phyloP scores from a whole-genome alignment of 257 asterid genomes.

The Sherardia arvensis region DNA sequence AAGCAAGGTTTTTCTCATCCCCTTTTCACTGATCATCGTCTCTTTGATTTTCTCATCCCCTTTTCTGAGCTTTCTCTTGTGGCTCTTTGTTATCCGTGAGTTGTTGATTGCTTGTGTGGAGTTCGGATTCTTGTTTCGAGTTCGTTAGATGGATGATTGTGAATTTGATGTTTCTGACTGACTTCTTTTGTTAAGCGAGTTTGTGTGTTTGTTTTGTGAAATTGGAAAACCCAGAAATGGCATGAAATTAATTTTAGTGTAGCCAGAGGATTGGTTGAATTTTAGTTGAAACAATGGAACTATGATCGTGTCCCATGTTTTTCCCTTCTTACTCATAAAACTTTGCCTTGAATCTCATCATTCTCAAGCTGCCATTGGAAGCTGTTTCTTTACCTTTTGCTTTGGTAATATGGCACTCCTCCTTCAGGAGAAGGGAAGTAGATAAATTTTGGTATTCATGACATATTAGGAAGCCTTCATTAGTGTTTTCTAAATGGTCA shows the following conservation, averaged over 20 bases:
- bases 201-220: not conserved
- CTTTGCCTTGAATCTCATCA: slow-evolving; percentile 1
- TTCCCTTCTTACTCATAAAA: not conserved
- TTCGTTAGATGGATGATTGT: not conserved
- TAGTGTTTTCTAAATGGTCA: not conserved
- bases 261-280: not conserved
- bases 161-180: not conserved
- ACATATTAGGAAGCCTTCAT: not conserved
- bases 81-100: not conserved
- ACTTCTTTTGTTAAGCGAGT: not conserved
- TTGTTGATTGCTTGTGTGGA: not conserved
- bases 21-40: not conserved
- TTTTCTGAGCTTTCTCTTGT: not conserved
- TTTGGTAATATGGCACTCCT: not conserved
- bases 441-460: not conserved
- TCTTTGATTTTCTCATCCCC: not conserved
- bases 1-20: slow-evolving; percentile 12
- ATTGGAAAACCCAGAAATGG: not conserved
- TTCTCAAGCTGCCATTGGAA: not conserved
- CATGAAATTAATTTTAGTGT: not conserved
- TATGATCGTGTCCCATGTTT: not conserved
- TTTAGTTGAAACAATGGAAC: not conserved
- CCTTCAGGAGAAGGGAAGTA: not conserved
- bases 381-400: slow-evolving; percentile 1
- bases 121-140: not conserved